Conservation (phyloP, 331 rosid species). For the Saraca asoca region DNA sequence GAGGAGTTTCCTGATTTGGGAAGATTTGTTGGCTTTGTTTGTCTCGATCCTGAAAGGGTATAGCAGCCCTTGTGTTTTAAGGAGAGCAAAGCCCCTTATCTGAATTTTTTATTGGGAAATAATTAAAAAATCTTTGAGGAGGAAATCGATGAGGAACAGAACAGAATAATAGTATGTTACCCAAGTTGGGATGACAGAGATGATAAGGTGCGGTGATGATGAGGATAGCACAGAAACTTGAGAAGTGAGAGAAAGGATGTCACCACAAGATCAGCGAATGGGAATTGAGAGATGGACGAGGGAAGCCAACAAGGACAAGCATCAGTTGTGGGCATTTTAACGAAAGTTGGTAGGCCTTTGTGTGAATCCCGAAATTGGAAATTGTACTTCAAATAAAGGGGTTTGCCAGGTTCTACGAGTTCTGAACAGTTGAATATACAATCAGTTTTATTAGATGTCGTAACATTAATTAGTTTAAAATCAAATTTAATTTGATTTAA, state of each 20-base stretch:
- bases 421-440: too few relatives aligned
- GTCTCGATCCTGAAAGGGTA: slow-evolving; percentile 32
- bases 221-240: background rate
- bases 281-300: slow-evolving; percentile 22
- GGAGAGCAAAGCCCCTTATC: background rate
- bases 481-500: too few relatives aligned
- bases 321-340: slow-evolving; percentile 25
- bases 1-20: slow-evolving; percentile 50
- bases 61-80: background rate
- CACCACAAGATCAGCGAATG: slow-evolving; percentile 48
- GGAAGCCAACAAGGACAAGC: background rate
- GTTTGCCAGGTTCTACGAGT: too few relatives aligned
- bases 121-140: background rate
- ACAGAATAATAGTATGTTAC: background rate
- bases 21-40: slow-evolving; percentile 30
- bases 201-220: background rate
- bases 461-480: too few relatives aligned
- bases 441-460: too few relatives aligned
- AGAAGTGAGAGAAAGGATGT: slow-evolving; percentile 28
- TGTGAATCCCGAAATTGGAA: background rate
- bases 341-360: slow-evolving; percentile 2
- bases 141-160: background rate
- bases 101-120: background rate
- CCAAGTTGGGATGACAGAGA: slow-evolving; percentile 29
- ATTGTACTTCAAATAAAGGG: too few relatives aligned